Evolutionary conservation across 495 filamentous ascomycete species (phyloP).

Genomic region (Trichoderma erinaceum): DNA sequence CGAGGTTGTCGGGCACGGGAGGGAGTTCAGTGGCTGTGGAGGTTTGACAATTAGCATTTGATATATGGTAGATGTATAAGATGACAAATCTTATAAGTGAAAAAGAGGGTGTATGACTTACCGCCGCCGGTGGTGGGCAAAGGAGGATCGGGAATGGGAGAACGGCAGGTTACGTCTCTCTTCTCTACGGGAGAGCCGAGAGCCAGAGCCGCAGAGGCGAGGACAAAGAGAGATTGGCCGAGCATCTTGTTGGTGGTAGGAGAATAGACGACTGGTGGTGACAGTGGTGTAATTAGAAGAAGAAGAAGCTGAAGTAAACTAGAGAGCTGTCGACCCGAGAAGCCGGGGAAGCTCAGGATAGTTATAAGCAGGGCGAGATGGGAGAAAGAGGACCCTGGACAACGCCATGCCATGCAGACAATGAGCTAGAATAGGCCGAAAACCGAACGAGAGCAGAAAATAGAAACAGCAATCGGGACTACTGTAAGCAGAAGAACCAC

Average conservation of each 20-base stretch:
- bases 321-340: not conserved
- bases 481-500: not conserved
- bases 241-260: slow-evolving; percentile 1
- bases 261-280: not conserved
- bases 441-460: not conserved
- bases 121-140: slow-evolving; percentile 16
- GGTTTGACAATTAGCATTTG: slow-evolving; percentile 18
- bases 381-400: not conserved
- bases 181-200: not conserved
- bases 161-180: not conserved
- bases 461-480: not conserved
- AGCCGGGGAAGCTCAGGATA: not conserved
- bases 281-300: not conserved
- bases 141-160: not conserved
- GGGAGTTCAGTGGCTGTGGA: slow-evolving; percentile 37
- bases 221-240: slow-evolving; percentile 5
- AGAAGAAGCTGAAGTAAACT: not conserved
- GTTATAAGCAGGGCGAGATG: not conserved
- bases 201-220: slow-evolving; percentile 15
- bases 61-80: not conserved
- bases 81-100: too few relatives aligned
- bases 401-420: not conserved
- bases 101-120: slow-evolving; percentile 1
- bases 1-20: slow-evolving; percentile 37
- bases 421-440: not conserved